Evolutionary conservation across 768 basidiomycete genomes (phyloP).

Genomic region (Boletus huronensis): DNA sequence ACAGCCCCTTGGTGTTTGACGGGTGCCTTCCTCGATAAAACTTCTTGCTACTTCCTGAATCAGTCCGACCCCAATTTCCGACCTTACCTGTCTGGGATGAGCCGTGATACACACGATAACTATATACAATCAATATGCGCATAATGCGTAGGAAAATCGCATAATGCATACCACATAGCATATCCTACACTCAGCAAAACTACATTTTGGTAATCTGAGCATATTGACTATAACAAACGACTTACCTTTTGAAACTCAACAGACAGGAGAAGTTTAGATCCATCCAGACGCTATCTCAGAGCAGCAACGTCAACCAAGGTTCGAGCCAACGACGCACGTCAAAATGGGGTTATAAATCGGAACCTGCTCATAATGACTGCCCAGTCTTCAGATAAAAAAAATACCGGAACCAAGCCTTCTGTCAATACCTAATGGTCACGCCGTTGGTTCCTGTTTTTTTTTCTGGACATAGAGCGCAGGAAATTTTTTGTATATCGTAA

Average conservation of each 20-base stretch:
- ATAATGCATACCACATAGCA: neutral
- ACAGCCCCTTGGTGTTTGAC: constrained; percentile 14
- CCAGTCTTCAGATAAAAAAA: constrained; percentile 6
- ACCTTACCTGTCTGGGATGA: neutral
- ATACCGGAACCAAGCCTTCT: constrained; percentile 9
- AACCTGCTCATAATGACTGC: constrained; percentile 4
- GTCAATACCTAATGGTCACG: constrained; percentile 18
- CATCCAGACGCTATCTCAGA: constrained; percentile 3
- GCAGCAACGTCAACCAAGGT: constrained; percentile 27
- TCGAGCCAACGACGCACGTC: constrained; percentile 4
- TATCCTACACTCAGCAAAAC: neutral
- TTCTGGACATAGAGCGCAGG: constrained; percentile 27
- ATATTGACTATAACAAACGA: neutral
- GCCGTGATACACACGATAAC: neutral
- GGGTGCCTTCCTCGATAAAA: constrained; percentile 18
- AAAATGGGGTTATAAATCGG: constrained; percentile 13
- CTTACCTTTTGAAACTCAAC: neutral
- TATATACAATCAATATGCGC: neutral
- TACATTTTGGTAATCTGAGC: neutral
- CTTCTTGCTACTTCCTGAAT: constrained; percentile 18
- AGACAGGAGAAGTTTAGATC: neutral
- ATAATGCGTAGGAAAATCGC: neutral
- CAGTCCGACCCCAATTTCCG: constrained; percentile 18
- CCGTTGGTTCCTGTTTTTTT: constrained; percentile 9
- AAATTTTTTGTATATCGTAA: constrained; percentile 23